Base-by-base conservation (phyloP, 129 eudicot species). In the Centrapalus pauciflorus region DNA sequence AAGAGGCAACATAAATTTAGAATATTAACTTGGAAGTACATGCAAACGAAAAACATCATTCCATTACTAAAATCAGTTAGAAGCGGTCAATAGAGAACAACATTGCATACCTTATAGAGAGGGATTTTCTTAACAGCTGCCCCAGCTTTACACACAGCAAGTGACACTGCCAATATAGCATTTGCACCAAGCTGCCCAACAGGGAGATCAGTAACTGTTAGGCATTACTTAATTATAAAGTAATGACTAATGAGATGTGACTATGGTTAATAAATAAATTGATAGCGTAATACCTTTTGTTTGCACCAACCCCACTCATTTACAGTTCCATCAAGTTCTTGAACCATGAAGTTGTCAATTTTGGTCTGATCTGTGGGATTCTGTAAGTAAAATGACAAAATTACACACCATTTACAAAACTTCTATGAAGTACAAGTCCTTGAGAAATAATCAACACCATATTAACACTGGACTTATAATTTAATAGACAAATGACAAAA, bases 241-340 rank as follows among this genome's bases (percentile, higher is more conserved):
- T 6, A 20, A 28, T 14, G 57, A 46, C 13, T 9, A 7, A 61
- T 67, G 14, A 50, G 2, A 30, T 4, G 57, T 13, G 16, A 34
- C 58, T 48, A 24, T 14, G 20, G 0, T 7, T 6, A 13, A 60
- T 29, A 0, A 65, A 21, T 41, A 13, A 43, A 2, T 32, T 7
- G 50, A 55, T 26, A 8, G 1, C 5, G 23, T 8, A 16, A 24
- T 72, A 78, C 82, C 82, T 78, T 78, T 43, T 78, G 82, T 60
- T 78, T 78, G 75, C 82, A 78, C 82, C 82, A 78, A 21, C 82
- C 82, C 82, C 78, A 72, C 5, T 78, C 78, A 41, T 72, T 78
- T 5, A 49, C 65, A 34, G 78, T 78, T 43, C 78, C 82, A 33
- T 78, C 82, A 20, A 78, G 82, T 30, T 72, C 74, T 66, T 78